Conservation (phyloP, 1,284 basidiomycete species). For the Ceratobasidium sp. region DNA sequence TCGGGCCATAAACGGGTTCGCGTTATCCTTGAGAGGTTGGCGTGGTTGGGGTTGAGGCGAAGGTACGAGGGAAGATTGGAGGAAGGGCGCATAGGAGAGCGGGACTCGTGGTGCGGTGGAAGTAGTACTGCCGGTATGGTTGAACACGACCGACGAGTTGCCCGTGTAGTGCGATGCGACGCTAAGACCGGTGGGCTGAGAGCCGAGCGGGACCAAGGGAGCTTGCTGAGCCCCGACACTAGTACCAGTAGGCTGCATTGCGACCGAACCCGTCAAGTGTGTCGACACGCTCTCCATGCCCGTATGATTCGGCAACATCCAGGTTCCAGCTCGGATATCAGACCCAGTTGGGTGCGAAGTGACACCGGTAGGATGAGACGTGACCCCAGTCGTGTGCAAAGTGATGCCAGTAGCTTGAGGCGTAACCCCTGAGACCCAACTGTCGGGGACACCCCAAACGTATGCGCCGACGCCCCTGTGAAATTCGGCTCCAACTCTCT, state of each 20-base stretch:
- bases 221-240: neutral
- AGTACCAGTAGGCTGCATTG: neutral
- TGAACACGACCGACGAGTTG: neutral
- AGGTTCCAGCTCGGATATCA: conserved; percentile 10
- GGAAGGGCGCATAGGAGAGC: conserved; percentile 24
- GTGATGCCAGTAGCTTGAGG: neutral
- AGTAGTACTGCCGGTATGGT: neutral
- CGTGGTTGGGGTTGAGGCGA: conserved; percentile 16
- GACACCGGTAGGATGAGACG: neutral
- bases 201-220: neutral
- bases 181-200: neutral
- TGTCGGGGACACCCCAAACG: conserved; percentile 1
- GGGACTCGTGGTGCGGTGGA: conserved; percentile 17
- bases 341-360: conserved; percentile 18
- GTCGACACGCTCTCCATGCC: conserved; percentile 13
- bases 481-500: neutral
- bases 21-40: conserved; percentile 18
- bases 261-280: conserved; percentile 15
- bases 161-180: conserved; percentile 29
- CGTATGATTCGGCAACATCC: conserved; percentile 28
- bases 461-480: conserved; percentile 26
- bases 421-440: neutral
- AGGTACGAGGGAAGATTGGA: neutral
- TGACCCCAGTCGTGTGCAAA: neutral
- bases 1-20: neutral